These are phyloP conservation scores for Chlorella sorokiniana DNA, from an alignment of 139 green algal genomes.

Conservation along the genomic window DNA sequence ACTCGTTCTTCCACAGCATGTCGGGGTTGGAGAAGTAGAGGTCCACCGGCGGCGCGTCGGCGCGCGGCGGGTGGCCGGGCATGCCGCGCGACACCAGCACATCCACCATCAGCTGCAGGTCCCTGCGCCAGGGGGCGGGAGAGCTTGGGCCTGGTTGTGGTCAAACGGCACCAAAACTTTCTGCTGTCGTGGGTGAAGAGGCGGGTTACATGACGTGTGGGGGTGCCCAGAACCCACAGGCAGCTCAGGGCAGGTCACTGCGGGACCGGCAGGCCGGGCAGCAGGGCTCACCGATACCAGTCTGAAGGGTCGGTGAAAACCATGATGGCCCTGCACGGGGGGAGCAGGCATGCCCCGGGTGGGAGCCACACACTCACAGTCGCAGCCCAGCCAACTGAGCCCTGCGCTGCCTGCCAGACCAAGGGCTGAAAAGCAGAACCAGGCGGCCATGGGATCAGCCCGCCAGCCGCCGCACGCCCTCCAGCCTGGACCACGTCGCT, in stretches of 20 bases:
- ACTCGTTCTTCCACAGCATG: conserved; percentile 70
- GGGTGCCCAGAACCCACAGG: too few species aligned
- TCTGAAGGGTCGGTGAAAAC: conserved; percentile 12
- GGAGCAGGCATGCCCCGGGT: background rate
- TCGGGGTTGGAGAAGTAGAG: conserved; percentile 70
- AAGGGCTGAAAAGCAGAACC: background rate
- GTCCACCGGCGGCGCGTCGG: background rate
- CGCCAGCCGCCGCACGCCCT: too few species aligned
- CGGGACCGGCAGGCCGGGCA: too few species aligned
- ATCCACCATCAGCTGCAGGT: conserved; percentile 51
- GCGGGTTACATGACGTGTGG: background rate
- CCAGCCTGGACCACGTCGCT: too few species aligned
- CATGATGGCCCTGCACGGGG: conserved; percentile 13
- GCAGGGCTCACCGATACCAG: conserved; percentile 19
- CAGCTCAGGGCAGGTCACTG: too few species aligned
- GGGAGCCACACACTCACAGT: background rate
- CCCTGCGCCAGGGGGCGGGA: background rate
- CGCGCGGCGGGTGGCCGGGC: conserved; percentile 3
- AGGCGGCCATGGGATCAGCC: too few species aligned
- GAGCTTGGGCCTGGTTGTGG: background rate
- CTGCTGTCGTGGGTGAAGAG: background rate
- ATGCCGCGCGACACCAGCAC: conserved; percentile 40
- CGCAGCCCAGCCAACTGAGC: background rate
- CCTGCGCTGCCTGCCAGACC: too few species aligned
- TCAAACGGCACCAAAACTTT: too few species aligned